Evolutionary conservation across 2,329 filamentous ascomycete genomes (phyloP), one percentile per base, ranked within the genome.

Genomic region (Pseudogymnoascus sp.): DNA sequence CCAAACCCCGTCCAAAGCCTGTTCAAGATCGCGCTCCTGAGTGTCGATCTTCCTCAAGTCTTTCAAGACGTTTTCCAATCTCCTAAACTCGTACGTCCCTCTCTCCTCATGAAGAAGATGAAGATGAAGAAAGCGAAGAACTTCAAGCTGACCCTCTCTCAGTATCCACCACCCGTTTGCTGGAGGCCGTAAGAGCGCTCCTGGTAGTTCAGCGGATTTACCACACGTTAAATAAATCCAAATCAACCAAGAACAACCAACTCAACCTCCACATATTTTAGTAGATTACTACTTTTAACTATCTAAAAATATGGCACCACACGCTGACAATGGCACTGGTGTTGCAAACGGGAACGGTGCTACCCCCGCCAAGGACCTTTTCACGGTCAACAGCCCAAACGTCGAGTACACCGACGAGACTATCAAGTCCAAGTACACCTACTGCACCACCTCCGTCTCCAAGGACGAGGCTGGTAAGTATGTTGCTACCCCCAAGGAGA

Each of bases 1-100:
- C 58, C 9, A 60, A 32, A 16, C 14, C 30, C 30, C 34, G 11
- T 58, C 54, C 35, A 7, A 34, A 35, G 7, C 28, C 28, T 59
- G 35, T 43, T 11, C 20, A n/a, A 61, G 69, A 71, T 71, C 67
- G 63, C 69, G 68, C 69, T 64, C 65, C 61, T 25, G 63, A 66
- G 67, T 67, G 69, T 68, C 68, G 70, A 67, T 73, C 72, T 62
- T 69, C 66, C 62, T 35, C 74, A 73, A 74, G 82, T 80, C 87
- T 88, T 88, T 83, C 90, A 96, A 90, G 80, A 96, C 91, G 92
- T 97, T 96, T 88, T 93, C 91, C 82, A 97, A 96, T 80, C 88
- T 95, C 71, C 88, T 97, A 70, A 94, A 94, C 85, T 96, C 91
- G 92, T 96, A 84, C 76, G 91, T 60, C 22, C 28, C 22, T n/a